Conservation (phyloP, 2,329 filamentous ascomycete genomes). For the Xylaria multiplex region DNA sequence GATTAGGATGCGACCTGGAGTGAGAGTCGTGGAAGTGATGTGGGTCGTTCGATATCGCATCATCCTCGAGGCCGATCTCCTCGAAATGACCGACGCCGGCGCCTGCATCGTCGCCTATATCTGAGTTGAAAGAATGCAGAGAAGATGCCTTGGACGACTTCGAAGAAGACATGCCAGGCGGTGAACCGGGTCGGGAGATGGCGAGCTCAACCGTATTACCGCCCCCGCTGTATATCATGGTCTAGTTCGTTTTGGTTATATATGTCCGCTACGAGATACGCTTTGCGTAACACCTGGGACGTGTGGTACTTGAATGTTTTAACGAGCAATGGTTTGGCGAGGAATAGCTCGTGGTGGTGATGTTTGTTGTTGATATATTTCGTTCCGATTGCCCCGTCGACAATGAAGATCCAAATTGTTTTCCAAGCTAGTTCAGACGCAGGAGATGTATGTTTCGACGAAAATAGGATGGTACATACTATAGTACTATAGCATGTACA, state of each 20-base stretch:
- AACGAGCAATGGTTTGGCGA: slow-evolving; percentile 7
- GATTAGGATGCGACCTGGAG: slow-evolving; percentile 48
- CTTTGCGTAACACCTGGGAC: slow-evolving; percentile 1
- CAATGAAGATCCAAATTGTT: not conserved
- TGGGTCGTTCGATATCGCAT: slow-evolving; percentile 56
- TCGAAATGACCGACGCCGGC: slow-evolving; percentile 87
- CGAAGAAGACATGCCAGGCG: slow-evolving; percentile 80
- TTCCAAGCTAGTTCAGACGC: slow-evolving; percentile 2
- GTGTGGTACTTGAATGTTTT: not conserved
- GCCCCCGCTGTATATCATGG: slow-evolving; percentile 54
- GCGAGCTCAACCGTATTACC: slow-evolving; percentile 53
- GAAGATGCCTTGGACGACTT: slow-evolving; percentile 94
- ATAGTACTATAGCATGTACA: too few species aligned
- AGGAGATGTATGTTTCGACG: slow-evolving; percentile 17
- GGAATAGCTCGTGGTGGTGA: not conserved
- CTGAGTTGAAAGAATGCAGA: slow-evolving; percentile 79
- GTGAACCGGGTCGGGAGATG: slow-evolving; percentile 68
- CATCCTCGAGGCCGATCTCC: slow-evolving; percentile 87
- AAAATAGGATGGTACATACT: slow-evolving; percentile 11
- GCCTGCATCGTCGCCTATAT: slow-evolving; percentile 75
- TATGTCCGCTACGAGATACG: slow-evolving; percentile 17
- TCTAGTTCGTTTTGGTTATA: slow-evolving; percentile 39
- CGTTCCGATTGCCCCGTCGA: not conserved
- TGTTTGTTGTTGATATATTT: slow-evolving; percentile 1
- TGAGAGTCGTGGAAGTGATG: slow-evolving; percentile 50